A percentile compares a stretch with the other conserved stretches of the same genome.
These are phyloP conservation scores for Marsdenia floribunda DNA, from an alignment of 257 asterid genomes.

Conservation along the genomic window DNA sequence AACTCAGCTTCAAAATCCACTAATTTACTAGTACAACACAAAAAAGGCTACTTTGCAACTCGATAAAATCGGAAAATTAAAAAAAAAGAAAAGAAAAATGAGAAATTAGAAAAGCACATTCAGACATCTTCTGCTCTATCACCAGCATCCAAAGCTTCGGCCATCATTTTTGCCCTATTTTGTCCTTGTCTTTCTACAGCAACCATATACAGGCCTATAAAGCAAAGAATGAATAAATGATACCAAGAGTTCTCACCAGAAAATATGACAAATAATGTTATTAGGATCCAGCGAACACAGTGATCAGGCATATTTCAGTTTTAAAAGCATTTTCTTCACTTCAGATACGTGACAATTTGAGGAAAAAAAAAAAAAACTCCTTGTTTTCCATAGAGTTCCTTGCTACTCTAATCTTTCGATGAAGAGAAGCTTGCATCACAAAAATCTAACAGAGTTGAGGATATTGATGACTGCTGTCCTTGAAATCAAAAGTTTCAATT, in stretches of 20 bases:
- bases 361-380: not conserved
- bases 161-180: constrained; percentile 69
- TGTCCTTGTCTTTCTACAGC: constrained; percentile 75
- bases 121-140: constrained; percentile 34
- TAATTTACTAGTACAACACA: not conserved
- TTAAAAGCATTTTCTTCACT: not conserved
- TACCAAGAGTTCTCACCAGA: not conserved
- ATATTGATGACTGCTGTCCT: not conserved
- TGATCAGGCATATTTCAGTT: not conserved
- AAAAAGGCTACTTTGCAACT: not conserved
- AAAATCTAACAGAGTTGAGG: not conserved
- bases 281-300: not conserved
- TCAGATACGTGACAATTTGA: not conserved
- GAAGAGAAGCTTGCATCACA: not conserved
- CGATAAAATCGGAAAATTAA: not conserved
- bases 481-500: not conserved
- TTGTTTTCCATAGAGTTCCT: not conserved
- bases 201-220: constrained; percentile 80
- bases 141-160: constrained; percentile 51
- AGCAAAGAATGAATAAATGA: constrained; percentile 2
- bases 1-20: not conserved
- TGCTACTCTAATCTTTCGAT: not conserved
- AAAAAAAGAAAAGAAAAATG: not conserved
- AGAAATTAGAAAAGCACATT: not conserved
- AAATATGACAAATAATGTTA: not conserved